phyloP scores from a whole-genome alignment of 805 yeast species.

The Nakazawaea sp. region DNA sequence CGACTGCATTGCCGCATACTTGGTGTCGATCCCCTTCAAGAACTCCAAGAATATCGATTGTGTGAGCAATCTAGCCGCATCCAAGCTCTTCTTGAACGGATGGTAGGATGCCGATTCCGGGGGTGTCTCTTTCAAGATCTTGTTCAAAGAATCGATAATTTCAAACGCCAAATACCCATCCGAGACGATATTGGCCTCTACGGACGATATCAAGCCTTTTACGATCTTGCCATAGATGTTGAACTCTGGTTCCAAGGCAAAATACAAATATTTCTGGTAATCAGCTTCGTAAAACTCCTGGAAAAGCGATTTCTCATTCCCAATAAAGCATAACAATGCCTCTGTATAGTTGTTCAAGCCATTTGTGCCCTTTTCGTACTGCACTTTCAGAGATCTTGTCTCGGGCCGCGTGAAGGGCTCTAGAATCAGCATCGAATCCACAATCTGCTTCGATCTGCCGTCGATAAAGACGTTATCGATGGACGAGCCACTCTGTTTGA shows the following conservation, averaged over 20 bases:
- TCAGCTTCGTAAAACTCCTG: conserved; percentile 32
- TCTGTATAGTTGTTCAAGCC: conserved; percentile 50
- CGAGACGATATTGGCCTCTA: conserved; percentile 33
- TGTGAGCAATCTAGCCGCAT: conserved; percentile 17
- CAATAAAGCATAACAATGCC: conserved; percentile 40
- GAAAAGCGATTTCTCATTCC: conserved; percentile 42
- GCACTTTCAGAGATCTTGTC: conserved; percentile 31
- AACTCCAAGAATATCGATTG: conserved; percentile 46
- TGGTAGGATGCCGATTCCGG: conserved; percentile 2
- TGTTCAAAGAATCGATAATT: conserved; percentile 34
- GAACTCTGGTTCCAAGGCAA: conserved; percentile 27
- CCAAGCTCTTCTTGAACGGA: conserved; percentile 13
- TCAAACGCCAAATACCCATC: conserved; percentile 54
- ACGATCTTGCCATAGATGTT: conserved; percentile 32
- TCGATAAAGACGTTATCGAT: conserved; percentile 31
- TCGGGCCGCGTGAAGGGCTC: conserved; percentile 39
- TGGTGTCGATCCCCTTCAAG: conserved; percentile 46
- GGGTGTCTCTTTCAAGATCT: conserved; percentile 3
- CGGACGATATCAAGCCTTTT: conserved; percentile 26
- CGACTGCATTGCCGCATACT: conserved; percentile 31
- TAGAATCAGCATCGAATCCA: conserved; percentile 35
- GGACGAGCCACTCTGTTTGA: conserved; percentile 25
- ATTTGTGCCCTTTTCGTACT: conserved; percentile 55
- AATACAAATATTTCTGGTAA: conserved; percentile 15
- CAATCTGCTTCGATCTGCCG: conserved; percentile 34